phyloP scores from a whole-genome alignment of 2,329 filamentous ascomycete genomes.

The Phoma sp. region DNA sequence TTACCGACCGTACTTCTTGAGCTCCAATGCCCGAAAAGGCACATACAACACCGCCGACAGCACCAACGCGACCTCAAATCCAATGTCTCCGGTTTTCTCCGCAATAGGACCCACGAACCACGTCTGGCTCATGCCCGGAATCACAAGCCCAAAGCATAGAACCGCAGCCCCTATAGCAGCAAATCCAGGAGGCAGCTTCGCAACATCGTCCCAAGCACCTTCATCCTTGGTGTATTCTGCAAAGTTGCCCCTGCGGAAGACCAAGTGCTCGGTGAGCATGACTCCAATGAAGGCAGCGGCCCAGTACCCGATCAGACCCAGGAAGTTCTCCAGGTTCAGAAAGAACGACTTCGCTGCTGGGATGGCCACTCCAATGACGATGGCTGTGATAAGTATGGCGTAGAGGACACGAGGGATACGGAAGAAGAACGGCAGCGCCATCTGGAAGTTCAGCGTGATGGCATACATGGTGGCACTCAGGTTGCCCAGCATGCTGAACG shows the following conservation, averaged over 20 bases:
- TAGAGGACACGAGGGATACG: conserved; percentile 64
- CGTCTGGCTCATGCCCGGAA: conserved; percentile 65
- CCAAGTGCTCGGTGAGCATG: conserved; percentile 45
- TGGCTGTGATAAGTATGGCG: conserved; percentile 62
- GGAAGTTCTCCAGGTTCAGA: conserved; percentile 55
- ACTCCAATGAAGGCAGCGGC: conserved; percentile 43
- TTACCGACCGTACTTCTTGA: conserved; percentile 28
- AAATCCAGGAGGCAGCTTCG: conserved; percentile 49
- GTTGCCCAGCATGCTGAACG: conserved; percentile 62
- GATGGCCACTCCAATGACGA: conserved; percentile 66
- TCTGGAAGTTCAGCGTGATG: conserved; percentile 69
- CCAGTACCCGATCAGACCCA: conserved; percentile 47
- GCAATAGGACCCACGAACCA: conserved; percentile 69
- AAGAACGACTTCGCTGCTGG: conserved; percentile 64
- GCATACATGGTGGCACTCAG: conserved; percentile 66
- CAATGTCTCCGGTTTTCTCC: conserved; percentile 66
- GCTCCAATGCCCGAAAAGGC: conserved; percentile 52
- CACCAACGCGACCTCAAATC: conserved; percentile 68
- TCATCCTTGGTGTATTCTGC: conserved; percentile 46
- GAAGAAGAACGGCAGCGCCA: conserved; percentile 62
- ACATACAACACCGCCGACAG: conserved; percentile 54
- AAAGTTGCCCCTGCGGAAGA: conserved; percentile 45
- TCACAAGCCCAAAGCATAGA: conserved; percentile 55
- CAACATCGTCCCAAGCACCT: conserved; percentile 48
- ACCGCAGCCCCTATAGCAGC: conserved; percentile 50